Percentiles rank a stretch among this genome's conserved stretches.
Evolutionary conservation across 768 basidiomycete genomes (phyloP).

Genomic region (Hysterangium stoloniferum): DNA sequence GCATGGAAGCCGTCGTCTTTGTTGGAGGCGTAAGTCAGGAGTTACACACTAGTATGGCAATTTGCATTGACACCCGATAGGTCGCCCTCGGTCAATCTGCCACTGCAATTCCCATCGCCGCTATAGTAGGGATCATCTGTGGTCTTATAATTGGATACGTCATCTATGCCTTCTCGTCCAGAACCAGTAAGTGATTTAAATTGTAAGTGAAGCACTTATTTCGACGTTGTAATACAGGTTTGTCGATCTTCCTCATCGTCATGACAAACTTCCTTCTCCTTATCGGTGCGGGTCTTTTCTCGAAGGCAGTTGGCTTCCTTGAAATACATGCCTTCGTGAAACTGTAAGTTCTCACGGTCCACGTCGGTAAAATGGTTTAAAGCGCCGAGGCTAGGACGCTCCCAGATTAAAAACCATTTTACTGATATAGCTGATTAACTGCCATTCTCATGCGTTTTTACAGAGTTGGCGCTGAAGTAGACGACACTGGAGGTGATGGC

Average conservation of each 20-base stretch:
- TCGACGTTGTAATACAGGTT: conserved; percentile 36
- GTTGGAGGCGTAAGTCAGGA: conserved; percentile 76
- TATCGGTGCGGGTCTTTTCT: conserved; percentile 91
- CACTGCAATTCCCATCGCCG: conserved; percentile 81
- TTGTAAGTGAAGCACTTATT: neutral
- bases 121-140: conserved; percentile 75
- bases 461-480: conserved; percentile 63
- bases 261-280: conserved; percentile 92
- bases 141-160: conserved; percentile 68
- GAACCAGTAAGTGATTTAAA: conserved; percentile 45
- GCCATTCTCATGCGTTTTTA: too few relatives aligned
- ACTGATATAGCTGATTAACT: neutral
- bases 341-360: conserved; percentile 29
- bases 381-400: neutral
- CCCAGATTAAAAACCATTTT: neutral
- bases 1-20: conserved; percentile 88
- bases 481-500: conserved; percentile 60
- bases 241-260: conserved; percentile 80
- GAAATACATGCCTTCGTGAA: conserved; percentile 57
- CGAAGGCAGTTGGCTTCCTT: conserved; percentile 67
- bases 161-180: conserved; percentile 75
- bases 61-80: conserved; percentile 16
- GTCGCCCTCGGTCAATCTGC: conserved; percentile 78
- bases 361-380: neutral
- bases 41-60: neutral